phyloP scores from a whole-genome alignment of 2,329 filamentous ascomycete species.

The Ophiocordyceps camponoti-floridani region DNA sequence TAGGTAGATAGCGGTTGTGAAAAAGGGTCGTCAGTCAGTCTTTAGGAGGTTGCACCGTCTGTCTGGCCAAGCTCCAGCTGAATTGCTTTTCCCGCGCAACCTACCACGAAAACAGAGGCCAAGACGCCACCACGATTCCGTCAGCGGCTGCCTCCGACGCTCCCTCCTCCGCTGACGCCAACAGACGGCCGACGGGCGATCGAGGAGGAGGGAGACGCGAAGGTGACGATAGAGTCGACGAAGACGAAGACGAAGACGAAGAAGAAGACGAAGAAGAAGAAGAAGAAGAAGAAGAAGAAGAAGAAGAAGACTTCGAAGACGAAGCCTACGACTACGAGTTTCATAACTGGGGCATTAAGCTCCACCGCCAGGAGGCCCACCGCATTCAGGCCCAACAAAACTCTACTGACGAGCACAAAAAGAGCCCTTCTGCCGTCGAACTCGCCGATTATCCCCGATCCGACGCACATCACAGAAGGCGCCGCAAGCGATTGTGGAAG shows the following conservation, averaged over 20 bases:
- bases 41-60: not conserved
- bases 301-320: too few relatives aligned
- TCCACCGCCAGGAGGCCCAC: too few relatives aligned
- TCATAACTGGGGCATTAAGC: not conserved
- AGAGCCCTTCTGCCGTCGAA: conserved; percentile 9
- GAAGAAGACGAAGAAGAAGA: too few relatives aligned
- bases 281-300: not conserved
- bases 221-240: too few relatives aligned
- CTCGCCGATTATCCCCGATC: conserved; percentile 19
- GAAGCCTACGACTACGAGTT: not conserved
- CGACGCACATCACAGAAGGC: conserved; percentile 10
- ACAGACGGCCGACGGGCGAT: conserved; percentile 6
- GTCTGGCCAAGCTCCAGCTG: not conserved
- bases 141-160: conserved; percentile 8
- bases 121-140: conserved; percentile 11
- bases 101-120: not conserved
- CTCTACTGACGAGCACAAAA: too few relatives aligned
- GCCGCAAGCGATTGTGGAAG: conserved; percentile 40
- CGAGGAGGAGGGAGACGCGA: conserved; percentile 15
- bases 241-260: too few relatives aligned
- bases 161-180: conserved; percentile 21
- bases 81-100: not conserved
- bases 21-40: too few relatives aligned
- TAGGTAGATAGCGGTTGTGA: too few relatives aligned
- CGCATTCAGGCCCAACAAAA: too few relatives aligned